These are phyloP conservation scores for Epithemia pelagica DNA, from an alignment of 108 stramenopile species.

Conservation along the genomic window DNA sequence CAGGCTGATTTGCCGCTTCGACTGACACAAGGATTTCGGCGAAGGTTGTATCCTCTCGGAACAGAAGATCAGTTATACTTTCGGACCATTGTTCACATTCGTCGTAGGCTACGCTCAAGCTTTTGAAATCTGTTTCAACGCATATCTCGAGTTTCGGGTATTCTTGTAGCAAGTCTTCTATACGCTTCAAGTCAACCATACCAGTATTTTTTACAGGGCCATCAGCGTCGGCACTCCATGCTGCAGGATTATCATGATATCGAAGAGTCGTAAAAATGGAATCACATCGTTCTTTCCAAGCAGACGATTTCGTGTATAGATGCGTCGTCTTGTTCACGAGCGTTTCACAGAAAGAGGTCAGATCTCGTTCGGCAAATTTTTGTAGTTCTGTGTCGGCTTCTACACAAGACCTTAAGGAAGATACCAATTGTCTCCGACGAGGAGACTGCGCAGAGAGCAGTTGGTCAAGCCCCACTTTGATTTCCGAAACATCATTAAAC, in stretches of 20 bases:
- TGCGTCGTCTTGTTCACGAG: background rate
- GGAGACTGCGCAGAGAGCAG: conserved; percentile 30
- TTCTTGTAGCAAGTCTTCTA: conserved; percentile 27
- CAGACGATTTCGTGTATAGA: conserved; percentile 13
- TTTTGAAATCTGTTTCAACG: conserved; percentile 24
- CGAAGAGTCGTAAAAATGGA: conserved; percentile 24
- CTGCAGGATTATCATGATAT: conserved; percentile 24
- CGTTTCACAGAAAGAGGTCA: conserved; percentile 1
- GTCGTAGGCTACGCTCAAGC: conserved; percentile 26
- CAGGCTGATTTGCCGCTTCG: conserved; percentile 1
- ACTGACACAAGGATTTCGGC: conserved; percentile 18
- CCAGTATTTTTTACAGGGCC: conserved; percentile 14
- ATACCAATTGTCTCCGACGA: conserved; percentile 20
- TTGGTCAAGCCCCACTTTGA: conserved; percentile 21
- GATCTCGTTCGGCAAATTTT: conserved; percentile 39
- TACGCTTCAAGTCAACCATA: conserved; percentile 47
- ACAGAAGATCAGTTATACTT: conserved; percentile 10
- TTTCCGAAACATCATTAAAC: conserved; percentile 19
- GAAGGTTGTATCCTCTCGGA: background rate
- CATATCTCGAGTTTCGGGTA: conserved; percentile 31
- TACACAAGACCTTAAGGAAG: conserved; percentile 23
- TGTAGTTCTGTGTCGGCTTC: conserved; percentile 40
- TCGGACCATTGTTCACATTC: conserved; percentile 42
- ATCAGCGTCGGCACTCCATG: conserved; percentile 7
- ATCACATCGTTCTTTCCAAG: conserved; percentile 40